These are phyloP conservation scores for Trichomonas tenax DNA, from an alignment of 208 protist genomes.

Conservation along the genomic window DNA sequence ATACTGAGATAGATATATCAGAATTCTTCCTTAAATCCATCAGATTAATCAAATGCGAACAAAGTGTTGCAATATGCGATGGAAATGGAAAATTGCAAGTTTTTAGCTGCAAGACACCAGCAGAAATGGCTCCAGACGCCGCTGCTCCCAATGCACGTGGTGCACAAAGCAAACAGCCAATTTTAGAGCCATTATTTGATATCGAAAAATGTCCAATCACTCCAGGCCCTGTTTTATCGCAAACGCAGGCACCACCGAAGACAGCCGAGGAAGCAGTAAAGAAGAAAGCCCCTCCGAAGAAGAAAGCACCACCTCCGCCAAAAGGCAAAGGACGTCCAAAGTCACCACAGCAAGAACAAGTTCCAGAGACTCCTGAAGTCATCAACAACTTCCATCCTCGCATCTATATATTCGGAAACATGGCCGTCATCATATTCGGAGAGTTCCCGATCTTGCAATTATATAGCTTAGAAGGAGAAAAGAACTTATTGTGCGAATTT, in stretches of 20 bases:
- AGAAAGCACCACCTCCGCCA: neutral
- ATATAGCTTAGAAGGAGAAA: neutral
- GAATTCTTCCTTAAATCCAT: neutral
- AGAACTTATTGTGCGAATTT: neutral
- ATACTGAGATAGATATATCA: neutral
- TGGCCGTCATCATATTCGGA: neutral
- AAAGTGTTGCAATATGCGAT: neutral
- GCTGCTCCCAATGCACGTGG: neutral
- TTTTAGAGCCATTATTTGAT: neutral
- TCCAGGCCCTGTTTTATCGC: neutral
- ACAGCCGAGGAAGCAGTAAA: neutral
- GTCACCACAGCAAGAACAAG: neutral
- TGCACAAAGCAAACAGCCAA: neutral
- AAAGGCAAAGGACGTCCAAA: neutral
- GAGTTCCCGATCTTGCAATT: neutral
- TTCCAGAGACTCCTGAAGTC: neutral
- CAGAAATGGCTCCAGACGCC: neutral
- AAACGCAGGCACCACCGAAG: neutral
- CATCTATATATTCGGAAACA: neutral
- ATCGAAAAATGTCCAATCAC: conserved; percentile 22
- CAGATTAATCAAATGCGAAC: neutral
- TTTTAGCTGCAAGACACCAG: neutral
- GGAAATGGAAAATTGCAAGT: neutral
- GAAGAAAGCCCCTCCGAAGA: neutral
- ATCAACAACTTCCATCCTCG: neutral